These are phyloP conservation scores for Isatis lusitanica DNA, from an alignment of 441 rosid species.

Conservation along the genomic window DNA sequence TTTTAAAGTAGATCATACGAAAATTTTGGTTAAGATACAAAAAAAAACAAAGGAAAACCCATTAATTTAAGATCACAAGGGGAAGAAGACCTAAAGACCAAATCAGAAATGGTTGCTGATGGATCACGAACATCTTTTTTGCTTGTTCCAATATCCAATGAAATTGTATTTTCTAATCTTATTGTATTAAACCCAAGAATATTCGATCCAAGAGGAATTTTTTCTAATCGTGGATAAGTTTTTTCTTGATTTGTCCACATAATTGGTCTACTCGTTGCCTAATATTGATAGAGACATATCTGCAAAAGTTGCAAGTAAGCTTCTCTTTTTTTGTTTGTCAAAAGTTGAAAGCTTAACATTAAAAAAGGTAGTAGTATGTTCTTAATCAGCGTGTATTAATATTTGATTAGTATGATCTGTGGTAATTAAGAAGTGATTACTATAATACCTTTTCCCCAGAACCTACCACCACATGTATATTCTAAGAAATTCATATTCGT, in stretches of 20 bases:
- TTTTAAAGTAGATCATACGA: slow-evolving; percentile 4
- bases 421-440: background rate
- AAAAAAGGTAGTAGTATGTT: background rate
- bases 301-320: slow-evolving; percentile 1
- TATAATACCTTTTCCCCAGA: background rate
- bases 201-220: background rate
- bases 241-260: slow-evolving; percentile 17
- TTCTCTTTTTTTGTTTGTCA: background rate
- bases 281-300: slow-evolving; percentile 13
- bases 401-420: slow-evolving; percentile 6
- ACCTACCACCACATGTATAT: slow-evolving; percentile 5
- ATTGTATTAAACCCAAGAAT: slow-evolving; percentile 14
- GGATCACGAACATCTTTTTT: slow-evolving; percentile 25
- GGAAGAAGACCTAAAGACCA: background rate
- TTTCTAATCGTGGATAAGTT: slow-evolving; percentile 17
- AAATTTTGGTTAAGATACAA: background rate
- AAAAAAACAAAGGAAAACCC: background rate
- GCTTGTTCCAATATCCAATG: slow-evolving; percentile 13
- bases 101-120: slow-evolving; percentile 11
- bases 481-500: background rate
- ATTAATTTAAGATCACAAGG: background rate
- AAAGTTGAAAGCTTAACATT: background rate
- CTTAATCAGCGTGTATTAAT: background rate
- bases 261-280: slow-evolving; percentile 8
- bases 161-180: background rate